Base-by-base conservation (phyloP, 2,329 filamentous ascomycete species). In the Allantophomopsis lycopodina region DNA sequence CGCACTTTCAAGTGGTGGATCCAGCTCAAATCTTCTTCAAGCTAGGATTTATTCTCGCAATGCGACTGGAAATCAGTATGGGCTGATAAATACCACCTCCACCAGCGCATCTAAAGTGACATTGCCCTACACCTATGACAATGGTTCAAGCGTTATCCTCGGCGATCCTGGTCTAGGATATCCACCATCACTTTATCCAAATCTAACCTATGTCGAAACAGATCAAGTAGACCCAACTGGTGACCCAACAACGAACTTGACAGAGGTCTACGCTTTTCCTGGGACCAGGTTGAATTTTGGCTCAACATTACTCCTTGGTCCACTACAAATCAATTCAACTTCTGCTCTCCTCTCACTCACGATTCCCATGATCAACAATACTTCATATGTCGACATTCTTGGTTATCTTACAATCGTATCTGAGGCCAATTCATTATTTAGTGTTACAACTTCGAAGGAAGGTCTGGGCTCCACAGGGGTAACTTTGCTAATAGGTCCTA, bases 341-440 rank as follows among this genome's bases (percentile, higher is more conserved):
- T 83, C 81, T 46, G 83, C 83, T 16, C 63, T 95, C 10, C 56
- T 94, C 11, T 94, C 87, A 2, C 65, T 94, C 42, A 94, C 87
- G 0, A 61, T 89, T 13, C 84, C 87, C 0, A 75, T 95, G 39
- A 71, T 83, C 43, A 77, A 81, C 54, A 82, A 79, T 47, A 66
- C 68, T 2, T 69, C 70, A 2, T 56, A 60, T 33, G 62, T 62
- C 3, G 76, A 81, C 45, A 72, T 89, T 1, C 66, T 94, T 5
- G 88, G 85, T 2, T 94, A 86, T 64, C 72, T 94, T 63, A 94
- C 86, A 1, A 63, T 89, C 2, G 66, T 94, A n/a, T 71, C 83
- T 40, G 73, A 83, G 41, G 79, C 79, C 2, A 61, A 63, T 4
- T 68, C 80, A 2, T 64, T 91, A 3, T 62, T 76, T n/a, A 58